phyloP scores from a whole-genome alignment of 495 filamentous ascomycete species.

The Tuber magnatum region DNA sequence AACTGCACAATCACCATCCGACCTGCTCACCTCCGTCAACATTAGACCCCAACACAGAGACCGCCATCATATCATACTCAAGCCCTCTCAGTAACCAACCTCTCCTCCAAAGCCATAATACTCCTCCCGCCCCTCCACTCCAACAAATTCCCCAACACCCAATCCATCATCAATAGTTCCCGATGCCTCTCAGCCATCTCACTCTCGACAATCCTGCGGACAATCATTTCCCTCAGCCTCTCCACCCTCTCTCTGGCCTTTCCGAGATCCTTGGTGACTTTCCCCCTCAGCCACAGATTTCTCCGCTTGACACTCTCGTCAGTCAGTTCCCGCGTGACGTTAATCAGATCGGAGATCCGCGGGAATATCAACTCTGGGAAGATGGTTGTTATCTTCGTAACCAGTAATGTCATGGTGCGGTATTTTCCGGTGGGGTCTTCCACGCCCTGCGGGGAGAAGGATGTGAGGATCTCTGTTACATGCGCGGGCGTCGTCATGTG shows the following conservation, averaged over 20 bases:
- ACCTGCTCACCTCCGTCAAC: background rate
- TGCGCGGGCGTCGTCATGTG: background rate
- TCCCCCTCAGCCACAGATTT: background rate
- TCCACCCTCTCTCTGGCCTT: background rate
- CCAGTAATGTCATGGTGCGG: background rate
- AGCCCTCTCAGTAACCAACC: background rate
- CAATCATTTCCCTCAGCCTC: background rate
- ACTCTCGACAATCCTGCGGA: background rate
- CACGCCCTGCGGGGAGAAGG: background rate
- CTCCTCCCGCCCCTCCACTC: background rate
- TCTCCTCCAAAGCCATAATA: background rate
- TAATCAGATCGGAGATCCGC: background rate
- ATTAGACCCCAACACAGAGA: background rate
- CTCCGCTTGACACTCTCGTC: background rate
- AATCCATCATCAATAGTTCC: background rate
- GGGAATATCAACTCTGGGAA: slow-evolving; percentile 1
- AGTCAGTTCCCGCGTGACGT: background rate
- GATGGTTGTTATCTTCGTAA: background rate
- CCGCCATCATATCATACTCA: background rate
- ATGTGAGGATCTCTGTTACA: background rate
- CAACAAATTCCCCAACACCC: slow-evolving; percentile 1
- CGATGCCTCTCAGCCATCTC: background rate
- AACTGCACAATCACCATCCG: background rate
- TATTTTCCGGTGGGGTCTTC: background rate
- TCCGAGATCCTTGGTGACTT: background rate